These are phyloP conservation scores for Rhizopogon vesiculosus DNA, from an alignment of 768 basidiomycete genomes.

Conservation along the genomic window DNA sequence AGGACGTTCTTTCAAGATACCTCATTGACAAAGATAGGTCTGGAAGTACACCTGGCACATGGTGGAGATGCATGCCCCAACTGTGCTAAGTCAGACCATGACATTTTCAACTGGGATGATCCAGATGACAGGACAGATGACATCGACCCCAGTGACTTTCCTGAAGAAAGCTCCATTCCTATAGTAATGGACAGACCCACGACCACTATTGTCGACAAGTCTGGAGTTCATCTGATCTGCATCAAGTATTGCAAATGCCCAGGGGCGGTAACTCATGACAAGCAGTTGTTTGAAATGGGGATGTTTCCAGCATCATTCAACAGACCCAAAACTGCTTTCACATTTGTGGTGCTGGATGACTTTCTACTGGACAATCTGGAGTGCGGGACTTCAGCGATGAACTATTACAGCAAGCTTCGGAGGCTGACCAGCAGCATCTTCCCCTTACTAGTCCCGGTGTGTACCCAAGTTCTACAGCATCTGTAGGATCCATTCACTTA, in stretches of 20 bases:
- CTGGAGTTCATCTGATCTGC: too few species aligned
- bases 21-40: not conserved
- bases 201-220: too few species aligned
- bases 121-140: too few species aligned
- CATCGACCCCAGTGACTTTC: too few species aligned
- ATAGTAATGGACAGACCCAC: too few species aligned
- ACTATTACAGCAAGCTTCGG: not conserved
- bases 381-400: not conserved
- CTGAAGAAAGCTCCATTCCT: too few species aligned
- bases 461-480: not conserved
- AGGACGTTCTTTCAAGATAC: not conserved
- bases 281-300: not conserved
- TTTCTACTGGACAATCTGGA: not conserved
- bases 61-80: too few species aligned
- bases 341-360: not conserved
- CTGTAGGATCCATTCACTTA: too few species aligned
- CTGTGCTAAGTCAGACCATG: too few species aligned
- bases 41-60: too few species aligned
- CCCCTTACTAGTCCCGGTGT: not conserved
- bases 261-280: not conserved
- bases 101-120: too few species aligned
- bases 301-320: not conserved
- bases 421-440: not conserved
- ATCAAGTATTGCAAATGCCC: too few species aligned
- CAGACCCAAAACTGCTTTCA: not conserved